These are phyloP conservation scores for Candida taoyuanica DNA, from an alignment of 805 yeast species.

Conservation along the genomic window DNA sequence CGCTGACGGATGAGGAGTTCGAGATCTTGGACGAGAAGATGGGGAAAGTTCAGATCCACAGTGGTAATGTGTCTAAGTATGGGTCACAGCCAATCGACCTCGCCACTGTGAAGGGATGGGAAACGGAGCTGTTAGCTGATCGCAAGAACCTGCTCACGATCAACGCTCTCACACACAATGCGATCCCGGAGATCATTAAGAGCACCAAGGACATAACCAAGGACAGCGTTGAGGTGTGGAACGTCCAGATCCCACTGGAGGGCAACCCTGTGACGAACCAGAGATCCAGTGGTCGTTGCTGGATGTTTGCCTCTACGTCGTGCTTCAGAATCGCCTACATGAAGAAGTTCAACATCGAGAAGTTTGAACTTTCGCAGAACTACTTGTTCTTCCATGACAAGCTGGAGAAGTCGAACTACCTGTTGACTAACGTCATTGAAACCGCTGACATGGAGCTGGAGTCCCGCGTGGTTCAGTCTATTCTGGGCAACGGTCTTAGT, in stretches of 20 bases:
- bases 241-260: conserved; percentile 30
- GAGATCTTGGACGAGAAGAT: conserved; percentile 7
- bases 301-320: conserved; percentile 83
- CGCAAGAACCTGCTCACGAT: conserved; percentile 50
- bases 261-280: conserved; percentile 69
- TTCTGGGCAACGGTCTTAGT: conserved; percentile 58
- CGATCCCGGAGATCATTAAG: conserved; percentile 16
- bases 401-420: conserved; percentile 75
- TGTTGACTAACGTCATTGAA: conserved; percentile 66
- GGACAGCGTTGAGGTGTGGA: conserved; percentile 25
- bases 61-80: background rate
- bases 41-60: background rate
- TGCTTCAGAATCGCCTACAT: conserved; percentile 60
- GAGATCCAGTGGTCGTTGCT: conserved; percentile 71
- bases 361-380: conserved; percentile 70
- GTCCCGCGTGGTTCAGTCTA: conserved; percentile 61
- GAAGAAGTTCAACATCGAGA: conserved; percentile 55
- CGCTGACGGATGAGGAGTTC: conserved; percentile 2
- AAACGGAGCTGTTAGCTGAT: conserved; percentile 37
- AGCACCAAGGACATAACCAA: conserved; percentile 8
- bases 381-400: conserved; percentile 79
- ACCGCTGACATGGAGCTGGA: conserved; percentile 62
- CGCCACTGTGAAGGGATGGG: conserved; percentile 40
- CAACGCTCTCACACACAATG: conserved; percentile 46
- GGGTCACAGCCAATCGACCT: conserved; percentile 29